Conservation (phyloP, 768 basidiomycete species). For the Panaeolus cyanescens region DNA sequence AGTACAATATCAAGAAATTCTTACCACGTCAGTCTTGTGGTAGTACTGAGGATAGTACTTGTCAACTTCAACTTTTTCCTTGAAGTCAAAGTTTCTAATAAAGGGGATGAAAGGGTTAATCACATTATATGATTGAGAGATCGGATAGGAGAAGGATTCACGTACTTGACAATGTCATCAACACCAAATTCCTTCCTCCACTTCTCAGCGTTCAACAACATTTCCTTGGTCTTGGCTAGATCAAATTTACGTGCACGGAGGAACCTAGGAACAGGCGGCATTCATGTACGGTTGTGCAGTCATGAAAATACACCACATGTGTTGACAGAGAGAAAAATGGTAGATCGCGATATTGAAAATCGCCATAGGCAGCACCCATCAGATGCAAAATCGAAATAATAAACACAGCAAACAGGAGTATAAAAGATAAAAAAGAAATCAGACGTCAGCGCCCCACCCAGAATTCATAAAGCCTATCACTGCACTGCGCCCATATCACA, state of each 20-base stretch:
- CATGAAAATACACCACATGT: no score
- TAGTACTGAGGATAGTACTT: constrained; percentile 96
- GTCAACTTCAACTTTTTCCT: constrained; percentile 80
- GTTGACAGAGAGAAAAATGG: background rate
- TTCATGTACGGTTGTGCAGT: background rate
- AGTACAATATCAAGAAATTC: constrained; percentile 11
- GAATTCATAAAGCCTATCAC: background rate
- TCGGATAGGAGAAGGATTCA: constrained; percentile 7
- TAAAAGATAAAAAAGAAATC: background rate
- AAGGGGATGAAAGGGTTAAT: constrained; percentile 1
- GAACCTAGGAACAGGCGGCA: constrained; percentile 53
- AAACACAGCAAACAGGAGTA: background rate
- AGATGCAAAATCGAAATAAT: background rate
- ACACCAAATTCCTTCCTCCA: constrained; percentile 90
- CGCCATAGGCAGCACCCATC: background rate
- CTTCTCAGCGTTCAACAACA: constrained; percentile 80
- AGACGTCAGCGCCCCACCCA: background rate
- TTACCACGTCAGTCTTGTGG: constrained; percentile 92
- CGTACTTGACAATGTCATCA: constrained; percentile 71
- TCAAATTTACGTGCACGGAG: constrained; percentile 94
- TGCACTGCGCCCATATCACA: background rate
- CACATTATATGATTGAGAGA: background rate
- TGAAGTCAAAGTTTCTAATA: constrained; percentile 80
- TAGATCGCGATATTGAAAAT: background rate
- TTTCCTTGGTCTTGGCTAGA: constrained; percentile 74